These are phyloP conservation scores for Corymbia citriodora DNA, from an alignment of 441 rosid genomes.

Conservation along the genomic window DNA sequence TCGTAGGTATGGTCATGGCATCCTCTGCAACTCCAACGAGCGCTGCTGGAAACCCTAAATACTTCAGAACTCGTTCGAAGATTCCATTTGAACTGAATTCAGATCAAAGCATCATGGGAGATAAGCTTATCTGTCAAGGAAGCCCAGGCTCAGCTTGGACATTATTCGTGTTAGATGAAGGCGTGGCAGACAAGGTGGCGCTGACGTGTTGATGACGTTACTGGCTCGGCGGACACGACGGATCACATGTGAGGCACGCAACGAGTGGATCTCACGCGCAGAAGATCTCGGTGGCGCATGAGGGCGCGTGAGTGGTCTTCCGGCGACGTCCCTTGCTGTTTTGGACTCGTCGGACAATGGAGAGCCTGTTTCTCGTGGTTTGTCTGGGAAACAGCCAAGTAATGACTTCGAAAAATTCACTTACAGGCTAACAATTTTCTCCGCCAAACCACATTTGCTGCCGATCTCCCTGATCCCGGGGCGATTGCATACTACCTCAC, in stretches of 20 bases:
- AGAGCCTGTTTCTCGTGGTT: background rate
- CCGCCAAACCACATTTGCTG: background rate
- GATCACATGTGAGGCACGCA: too few species aligned
- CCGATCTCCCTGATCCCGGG: background rate
- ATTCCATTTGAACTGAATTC: background rate
- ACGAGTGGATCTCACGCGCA: too few species aligned
- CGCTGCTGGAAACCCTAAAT: background rate
- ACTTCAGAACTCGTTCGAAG: background rate
- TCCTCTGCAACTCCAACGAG: background rate
- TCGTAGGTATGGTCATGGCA: background rate
- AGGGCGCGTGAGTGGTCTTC: too few species aligned
- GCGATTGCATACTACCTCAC: background rate
- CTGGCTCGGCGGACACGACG: too few species aligned
- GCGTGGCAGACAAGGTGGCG: background rate
- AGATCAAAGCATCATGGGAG: background rate
- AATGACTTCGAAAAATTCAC: background rate
- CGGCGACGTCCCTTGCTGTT: too few species aligned
- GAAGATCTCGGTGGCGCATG: too few species aligned
- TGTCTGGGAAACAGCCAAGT: background rate
- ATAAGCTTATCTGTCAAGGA: background rate
- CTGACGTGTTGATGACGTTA: too few species aligned
- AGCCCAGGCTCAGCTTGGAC: background rate
- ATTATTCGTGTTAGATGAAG: background rate
- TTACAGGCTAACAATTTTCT: background rate
- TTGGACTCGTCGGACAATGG: too few species aligned